These are phyloP conservation scores for Suaeda aralocaspica DNA, from an alignment of 148 eudicot genomes.

Conservation along the genomic window DNA sequence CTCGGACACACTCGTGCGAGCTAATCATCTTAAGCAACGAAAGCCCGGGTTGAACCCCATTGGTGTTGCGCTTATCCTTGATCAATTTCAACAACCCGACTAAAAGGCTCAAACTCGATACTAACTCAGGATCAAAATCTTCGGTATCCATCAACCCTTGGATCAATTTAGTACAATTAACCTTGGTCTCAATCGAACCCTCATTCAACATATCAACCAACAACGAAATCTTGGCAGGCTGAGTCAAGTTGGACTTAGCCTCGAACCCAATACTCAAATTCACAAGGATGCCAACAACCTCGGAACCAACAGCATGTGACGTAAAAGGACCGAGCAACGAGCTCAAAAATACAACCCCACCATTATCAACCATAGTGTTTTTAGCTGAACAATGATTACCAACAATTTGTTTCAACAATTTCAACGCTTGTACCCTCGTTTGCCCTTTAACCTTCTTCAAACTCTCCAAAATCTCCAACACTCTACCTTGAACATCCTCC, in stretches of 20 bases:
- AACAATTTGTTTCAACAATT: constrained; percentile 55
- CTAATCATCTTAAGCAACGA: constrained; percentile 52
- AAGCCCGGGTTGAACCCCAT: constrained; percentile 59
- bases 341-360: constrained; percentile 45
- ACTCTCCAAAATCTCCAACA: constrained; percentile 55
- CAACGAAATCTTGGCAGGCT: constrained; percentile 66
- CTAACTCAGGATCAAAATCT: constrained; percentile 44
- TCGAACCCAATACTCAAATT: constrained; percentile 48
- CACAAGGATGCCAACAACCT: constrained; percentile 66
- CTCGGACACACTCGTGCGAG: constrained; percentile 42
- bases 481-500: constrained; percentile 88
- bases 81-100: constrained; percentile 73
- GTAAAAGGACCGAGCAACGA: constrained; percentile 77
- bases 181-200: constrained; percentile 76
- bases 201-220: constrained; percentile 90
- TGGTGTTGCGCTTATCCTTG: constrained; percentile 61
- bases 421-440: constrained; percentile 58
- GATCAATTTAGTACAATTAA: constrained; percentile 63
- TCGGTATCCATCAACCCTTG: constrained; percentile 45
- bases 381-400: constrained; percentile 47
- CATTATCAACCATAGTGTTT: constrained; percentile 61
- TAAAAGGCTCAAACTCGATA: constrained; percentile 76
- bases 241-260: constrained; percentile 45
- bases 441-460: constrained; percentile 78
- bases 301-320: constrained; percentile 78